Evolutionary conservation across 805 yeast genomes (phyloP).

Genomic region (Teunomyces aglyptinius): DNA sequence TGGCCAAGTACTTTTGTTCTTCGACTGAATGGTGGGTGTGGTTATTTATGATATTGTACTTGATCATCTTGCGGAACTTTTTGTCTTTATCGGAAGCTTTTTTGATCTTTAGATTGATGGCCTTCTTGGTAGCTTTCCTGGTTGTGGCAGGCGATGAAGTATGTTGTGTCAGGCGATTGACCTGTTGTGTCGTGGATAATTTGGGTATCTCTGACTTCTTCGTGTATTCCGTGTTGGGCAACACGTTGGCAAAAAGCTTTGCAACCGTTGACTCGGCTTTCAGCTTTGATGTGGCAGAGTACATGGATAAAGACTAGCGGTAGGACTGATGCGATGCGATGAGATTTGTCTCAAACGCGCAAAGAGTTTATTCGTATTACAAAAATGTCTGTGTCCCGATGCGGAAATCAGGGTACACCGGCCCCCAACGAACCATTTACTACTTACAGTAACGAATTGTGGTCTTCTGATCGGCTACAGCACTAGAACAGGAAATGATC

Average conservation of each 20-base stretch:
- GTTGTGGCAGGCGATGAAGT: conserved; percentile 4
- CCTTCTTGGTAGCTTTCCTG: conserved; percentile 6
- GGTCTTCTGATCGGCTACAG: no score
- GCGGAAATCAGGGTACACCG: not conserved
- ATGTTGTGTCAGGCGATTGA: conserved; percentile 10
- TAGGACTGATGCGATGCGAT: not conserved
- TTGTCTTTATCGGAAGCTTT: conserved; percentile 28
- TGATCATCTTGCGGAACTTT: conserved; percentile 34
- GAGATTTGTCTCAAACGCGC: not conserved
- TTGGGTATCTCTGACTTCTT: conserved; percentile 1
- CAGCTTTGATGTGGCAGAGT: conserved; percentile 13
- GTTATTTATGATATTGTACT: conserved; percentile 37
- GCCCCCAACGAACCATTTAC: no score
- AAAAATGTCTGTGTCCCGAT: not conserved
- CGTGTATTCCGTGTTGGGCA: conserved; percentile 15
- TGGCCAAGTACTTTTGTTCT: conserved; percentile 38
- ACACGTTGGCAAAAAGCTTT: conserved; percentile 22
- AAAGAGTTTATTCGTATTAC: no score
- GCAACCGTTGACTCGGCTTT: conserved; percentile 24
- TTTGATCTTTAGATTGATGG: conserved; percentile 17
- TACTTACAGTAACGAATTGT: no score
- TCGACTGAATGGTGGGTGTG: conserved; percentile 28
- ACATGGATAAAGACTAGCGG: not conserved
- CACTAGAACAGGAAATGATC: not conserved
- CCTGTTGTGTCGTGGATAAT: conserved; percentile 12